Base-by-base conservation (phyloP, 768 basidiomycete species). In the Austroboletus eburneus region DNA sequence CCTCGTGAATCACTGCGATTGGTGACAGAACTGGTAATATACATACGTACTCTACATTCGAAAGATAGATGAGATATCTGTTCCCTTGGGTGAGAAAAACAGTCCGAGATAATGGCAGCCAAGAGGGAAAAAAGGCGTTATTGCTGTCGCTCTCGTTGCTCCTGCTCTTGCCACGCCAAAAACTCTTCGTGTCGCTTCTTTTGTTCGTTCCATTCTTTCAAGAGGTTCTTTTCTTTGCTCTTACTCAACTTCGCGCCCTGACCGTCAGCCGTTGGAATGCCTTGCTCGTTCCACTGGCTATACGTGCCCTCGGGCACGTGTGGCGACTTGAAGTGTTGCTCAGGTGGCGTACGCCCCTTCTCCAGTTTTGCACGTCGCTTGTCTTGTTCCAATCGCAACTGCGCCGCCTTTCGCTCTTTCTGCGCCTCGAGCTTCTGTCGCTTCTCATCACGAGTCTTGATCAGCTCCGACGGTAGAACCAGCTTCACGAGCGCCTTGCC, bases 401-500 rank as follows among this genome's bases (percentile, higher is more conserved):
- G 68, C 1, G 81, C 87, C 22, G 82, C 84, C 62, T 93, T 94
- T 63, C 86, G 86, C 14, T 80, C 82, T 2, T 78, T 78, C 60
- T 92, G 95, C 17, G 81, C 89, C 50, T 85, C 83, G 16, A 72
- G 72, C 41, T 76, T 76, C 4, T 81, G 85, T 6, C 80, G 78
- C 69, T 96, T 97, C 60, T 93, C 93, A 50, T 98, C 93, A 38
- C 93, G 81, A 2, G 82, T 85, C 59, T 75, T 84, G 55, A 93
- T 80, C 32, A 99, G 74, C 46, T 89, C 81, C 12, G 80, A 78
- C 2, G 94, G 83, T 32, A 89, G 72, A 21, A 94, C 89, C 35
- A 98, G 74, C 67, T 98, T 98, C 49, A 96, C 87, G 24, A 97
- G 81, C 4, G 95, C 95, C 59, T 83, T 84, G n/a, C 94, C 94